These are phyloP conservation scores for Dryadomyces sulphureus DNA, from an alignment of 2,329 filamentous ascomycete species.

Conservation along the genomic window DNA sequence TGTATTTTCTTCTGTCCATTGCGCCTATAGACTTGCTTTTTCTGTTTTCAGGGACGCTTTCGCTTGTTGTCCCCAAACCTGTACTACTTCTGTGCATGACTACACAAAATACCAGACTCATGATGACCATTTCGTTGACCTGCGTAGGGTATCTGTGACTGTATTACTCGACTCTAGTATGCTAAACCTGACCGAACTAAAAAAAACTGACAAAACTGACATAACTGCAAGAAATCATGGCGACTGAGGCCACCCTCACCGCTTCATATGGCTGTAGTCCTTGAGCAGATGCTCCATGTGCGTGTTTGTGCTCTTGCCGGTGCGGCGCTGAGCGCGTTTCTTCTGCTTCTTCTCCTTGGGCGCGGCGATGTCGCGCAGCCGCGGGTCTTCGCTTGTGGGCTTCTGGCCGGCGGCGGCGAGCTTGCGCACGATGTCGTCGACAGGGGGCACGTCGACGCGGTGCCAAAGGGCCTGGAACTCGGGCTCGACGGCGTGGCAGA, in stretches of 20 bases:
- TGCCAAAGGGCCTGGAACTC: constrained; percentile 80
- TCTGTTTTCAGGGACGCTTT: background rate
- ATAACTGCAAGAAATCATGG: background rate
- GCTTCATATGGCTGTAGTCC: constrained; percentile 44
- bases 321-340: constrained; percentile 49
- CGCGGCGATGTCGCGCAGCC: constrained; percentile 39
- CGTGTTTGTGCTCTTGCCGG: constrained; percentile 71
- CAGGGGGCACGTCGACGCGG: constrained; percentile 59
- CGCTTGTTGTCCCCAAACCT: background rate
- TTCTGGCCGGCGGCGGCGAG: constrained; percentile 67
- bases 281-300: constrained; percentile 76
- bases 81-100: constrained; percentile 1
- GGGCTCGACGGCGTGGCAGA: constrained; percentile 60
- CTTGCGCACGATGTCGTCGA: constrained; percentile 63
- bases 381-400: constrained; percentile 68
- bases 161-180: background rate
- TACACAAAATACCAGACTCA: background rate
- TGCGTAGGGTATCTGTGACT: background rate
- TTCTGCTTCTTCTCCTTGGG: constrained; percentile 57
- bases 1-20: background rate
- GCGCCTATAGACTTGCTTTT: background rate
- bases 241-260: constrained; percentile 13
- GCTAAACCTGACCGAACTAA: background rate
- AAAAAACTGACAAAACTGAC: background rate
- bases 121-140: background rate